Base-by-base conservation (phyloP, 2,329 filamentous ascomycete genomes). In the Colletotrichum incanum region DNA sequence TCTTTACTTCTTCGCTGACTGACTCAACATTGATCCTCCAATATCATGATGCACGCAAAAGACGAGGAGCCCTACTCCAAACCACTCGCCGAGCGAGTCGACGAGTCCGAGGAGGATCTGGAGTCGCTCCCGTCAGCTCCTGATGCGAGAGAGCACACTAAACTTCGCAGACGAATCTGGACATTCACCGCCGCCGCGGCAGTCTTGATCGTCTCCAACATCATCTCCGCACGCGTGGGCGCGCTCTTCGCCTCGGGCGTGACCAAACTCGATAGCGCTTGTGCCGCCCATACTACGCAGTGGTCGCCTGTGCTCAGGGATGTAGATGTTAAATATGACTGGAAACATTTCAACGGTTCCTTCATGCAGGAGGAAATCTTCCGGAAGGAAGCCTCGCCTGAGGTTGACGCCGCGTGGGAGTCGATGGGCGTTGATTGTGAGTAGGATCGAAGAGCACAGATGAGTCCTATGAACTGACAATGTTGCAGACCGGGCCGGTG, bases 401-500 rank as follows among this genome's bases (percentile, higher is more conserved):
- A 88, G 62, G 88, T 90, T 0, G 90, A 92, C 72, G 84, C 83
- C 4, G 89, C 89, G 0, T 92, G 90, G 89, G 83, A 80, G 18
- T 79, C 77, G 9, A 72, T 83, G 0, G 81, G 80, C 0, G 76
- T 82, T 5, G 83, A 88, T 20, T 89, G 87, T 89, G 72, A 73
- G 85, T 67, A 11, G 26, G 8, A 16, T 11, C 4, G 1, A n/a
- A 9, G 11, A 18, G 1, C n/a, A 26, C 26, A 6, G 26, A 1
- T 1, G 7, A 7, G 23, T 43, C 3, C 2, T 6, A 3, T 43
- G 3, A 1, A 1, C 74, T 76, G 31, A 79, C 52, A 1, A 5
- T 5, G 3, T 1, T 14, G 3, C 0, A 87, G 85, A 86, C 60
- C 83, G 84, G 34, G 78, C 85, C 9, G 81, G 89, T 3, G 77